Conservation (phyloP, 345 rosid species). For the Boechera stricta region DNA sequence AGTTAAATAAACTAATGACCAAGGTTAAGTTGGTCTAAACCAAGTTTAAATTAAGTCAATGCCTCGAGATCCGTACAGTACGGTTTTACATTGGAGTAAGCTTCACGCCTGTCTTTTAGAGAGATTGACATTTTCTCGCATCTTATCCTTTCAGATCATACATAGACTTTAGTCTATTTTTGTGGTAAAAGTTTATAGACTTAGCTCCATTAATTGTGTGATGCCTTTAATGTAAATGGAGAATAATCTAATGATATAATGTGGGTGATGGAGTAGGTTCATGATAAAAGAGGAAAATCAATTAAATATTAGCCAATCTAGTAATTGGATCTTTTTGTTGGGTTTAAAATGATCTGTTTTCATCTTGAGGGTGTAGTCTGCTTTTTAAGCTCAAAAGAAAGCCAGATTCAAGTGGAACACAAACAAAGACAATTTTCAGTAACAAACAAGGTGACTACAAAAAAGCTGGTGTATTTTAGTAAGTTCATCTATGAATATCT, state of each 20-base stretch:
- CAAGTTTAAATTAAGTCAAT: constrained; percentile 33
- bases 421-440: not conserved
- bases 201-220: not conserved
- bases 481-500: no score
- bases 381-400: not conserved
- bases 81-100: constrained; percentile 32
- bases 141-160: constrained; percentile 3
- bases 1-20: constrained; percentile 20
- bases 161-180: not conserved
- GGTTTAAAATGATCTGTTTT: no score
- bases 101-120: constrained; percentile 26
- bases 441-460: not conserved
- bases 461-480: no score
- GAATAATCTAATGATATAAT: not conserved
- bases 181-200: not conserved
- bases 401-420: not conserved
- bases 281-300: not conserved
- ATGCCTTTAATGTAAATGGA: not conserved
- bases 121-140: constrained; percentile 14
- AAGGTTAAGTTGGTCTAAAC: constrained; percentile 19
- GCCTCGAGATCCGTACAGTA: constrained; percentile 39
- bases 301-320: not conserved
- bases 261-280: not conserved
- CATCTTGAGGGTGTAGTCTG: no score
- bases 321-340: no score